Evolutionary conservation across 2,329 filamentous ascomycete species (phyloP), one percentile per base, ranked within the genome.

Genomic region (Fusarium sp.): DNA sequence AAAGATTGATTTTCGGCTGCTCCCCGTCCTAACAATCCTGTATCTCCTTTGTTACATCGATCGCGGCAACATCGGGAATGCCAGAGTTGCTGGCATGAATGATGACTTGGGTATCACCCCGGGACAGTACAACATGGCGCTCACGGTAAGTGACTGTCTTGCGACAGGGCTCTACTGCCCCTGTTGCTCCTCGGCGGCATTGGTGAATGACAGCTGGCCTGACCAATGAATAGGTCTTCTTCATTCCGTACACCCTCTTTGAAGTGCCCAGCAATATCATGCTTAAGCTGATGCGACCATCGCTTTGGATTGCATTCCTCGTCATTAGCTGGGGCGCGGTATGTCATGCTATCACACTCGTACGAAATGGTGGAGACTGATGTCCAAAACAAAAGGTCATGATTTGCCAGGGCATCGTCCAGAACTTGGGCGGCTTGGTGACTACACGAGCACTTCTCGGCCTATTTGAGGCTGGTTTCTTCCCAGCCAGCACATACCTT

Each of bases 101-200:
- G 62, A 85, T 50, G 73, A 77, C 30, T 62, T 76, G 14, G 63
- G 86, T 20, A 87, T 93, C 84, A 87, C 85, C 1, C 82, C 86
- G 14, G 84, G 85, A n/a, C 86, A 92, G 79, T 93, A 92, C 80
- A 79, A 78, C 91, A 92, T 81, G 81, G 88, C 86, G 13, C 83
- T 32, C 16, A 50, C 45, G 37, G 34, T 25, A 25, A 20, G 39
- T 41, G 39, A 41, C n/a, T n/a, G 39, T 41, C 39, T 41, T 41
- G 18, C 10, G 39, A 41, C n/a, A 41, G 20, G 2, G 9, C n/a
- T 41, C 39, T 41, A 9, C 10, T n/a, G 20, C 18, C n/a, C n/a
- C 18, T 41, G 39, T 41, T 20, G 39, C n/a, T 41, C 18, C 9
- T 9, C 20, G 18, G n/a, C 10, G 18, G n/a, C 39, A 41, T 41